Evolutionary conservation across 192 early-diverging fungal species (phyloP), one percentile per base, ranked within the genome.

Genomic region (Rhizophagus clarus): DNA sequence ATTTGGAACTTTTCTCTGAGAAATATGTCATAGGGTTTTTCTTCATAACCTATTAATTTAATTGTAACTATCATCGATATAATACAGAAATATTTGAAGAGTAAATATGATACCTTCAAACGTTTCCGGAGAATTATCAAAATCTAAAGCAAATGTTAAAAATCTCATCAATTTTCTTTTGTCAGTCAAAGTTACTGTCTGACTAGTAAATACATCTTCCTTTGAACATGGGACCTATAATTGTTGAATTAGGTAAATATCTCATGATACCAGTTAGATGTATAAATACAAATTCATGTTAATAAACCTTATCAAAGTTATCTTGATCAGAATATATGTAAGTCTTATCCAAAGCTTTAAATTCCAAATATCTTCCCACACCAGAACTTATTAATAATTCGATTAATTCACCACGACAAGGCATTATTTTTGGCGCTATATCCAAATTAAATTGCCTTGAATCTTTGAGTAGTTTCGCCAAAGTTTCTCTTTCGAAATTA

Each of bases 91-190:
- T 32, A 8, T 40, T 40, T 5, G 24, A 81, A 79, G 74, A 26
- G 72, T 72, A 83, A 86, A 32, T 64, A 28, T 32, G 34, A 11
- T 84, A 84, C 84, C 87, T 69, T 82, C 63, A 75, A 83, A 79
- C 31, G 82, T 69, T 6, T 81, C 81, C 61, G 76, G 76, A 40
- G 83, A 80, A 15, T 82, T 82, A 51, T 86, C 88, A 31, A 86
- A 83, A 71, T 90, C 86, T 73, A 88, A 76, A 14, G 92, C 87
- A 79, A 88, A 86, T 3, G 90, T 92, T 75, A 98, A 83, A 77
- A 97, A 93, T 80, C 92, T 90, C 97, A 98, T 98, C 82, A 98
- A 81, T 67, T 92, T 89, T 76, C 97, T 87, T 84, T 98, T 98
- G 47, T 97, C 97, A 60, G 95, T 83, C 47, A 97, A 82, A 10